Conservation (phyloP, 768 basidiomycete species). For the Exsudoporus frostii region DNA sequence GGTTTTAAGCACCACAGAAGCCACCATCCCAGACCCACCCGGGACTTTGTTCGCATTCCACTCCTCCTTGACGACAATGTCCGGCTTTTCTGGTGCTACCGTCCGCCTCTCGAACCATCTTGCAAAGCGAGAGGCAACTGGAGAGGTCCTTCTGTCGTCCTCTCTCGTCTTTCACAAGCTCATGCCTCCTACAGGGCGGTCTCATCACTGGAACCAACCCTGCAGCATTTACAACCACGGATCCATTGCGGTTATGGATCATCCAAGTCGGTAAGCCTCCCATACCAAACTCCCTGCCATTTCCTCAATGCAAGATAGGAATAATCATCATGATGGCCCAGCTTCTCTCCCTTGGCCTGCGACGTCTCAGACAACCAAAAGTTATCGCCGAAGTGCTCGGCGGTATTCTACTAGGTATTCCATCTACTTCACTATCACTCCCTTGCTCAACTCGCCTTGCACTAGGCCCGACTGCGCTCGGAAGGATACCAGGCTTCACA, state of each 20-base stretch:
- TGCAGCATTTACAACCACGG: slow-evolving; percentile 53
- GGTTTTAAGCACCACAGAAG: neutral
- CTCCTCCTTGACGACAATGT: slow-evolving; percentile 14
- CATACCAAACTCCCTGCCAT: neutral
- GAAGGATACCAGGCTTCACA: slow-evolving; percentile 88
- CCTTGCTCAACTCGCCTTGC: neutral
- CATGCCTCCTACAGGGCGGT: slow-evolving; percentile 51
- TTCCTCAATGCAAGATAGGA: slow-evolving; percentile 37
- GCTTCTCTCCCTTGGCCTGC: slow-evolving; percentile 65
- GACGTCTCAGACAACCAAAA: slow-evolving; percentile 80
- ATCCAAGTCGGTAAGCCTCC: slow-evolving; percentile 65
- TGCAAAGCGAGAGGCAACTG: slow-evolving; percentile 16
- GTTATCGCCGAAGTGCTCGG: slow-evolving; percentile 85
- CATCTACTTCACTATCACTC: slow-evolving; percentile 32
- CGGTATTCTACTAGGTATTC: slow-evolving; percentile 78
- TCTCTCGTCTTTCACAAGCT: neutral
- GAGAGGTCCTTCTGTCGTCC: slow-evolving; percentile 16
- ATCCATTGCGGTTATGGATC: slow-evolving; percentile 77
- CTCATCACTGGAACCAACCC: slow-evolving; percentile 76
- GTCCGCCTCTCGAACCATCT: slow-evolving; percentile 3
- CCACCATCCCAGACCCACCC: no score
- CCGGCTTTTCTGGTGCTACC: slow-evolving; percentile 47
- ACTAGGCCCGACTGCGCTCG: slow-evolving; percentile 52
- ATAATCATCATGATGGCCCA: slow-evolving; percentile 83
- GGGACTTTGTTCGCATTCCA: no score